Conservation (phyloP, 2,329 filamentous ascomycete genomes). For the Harringtonia aguacate region DNA sequence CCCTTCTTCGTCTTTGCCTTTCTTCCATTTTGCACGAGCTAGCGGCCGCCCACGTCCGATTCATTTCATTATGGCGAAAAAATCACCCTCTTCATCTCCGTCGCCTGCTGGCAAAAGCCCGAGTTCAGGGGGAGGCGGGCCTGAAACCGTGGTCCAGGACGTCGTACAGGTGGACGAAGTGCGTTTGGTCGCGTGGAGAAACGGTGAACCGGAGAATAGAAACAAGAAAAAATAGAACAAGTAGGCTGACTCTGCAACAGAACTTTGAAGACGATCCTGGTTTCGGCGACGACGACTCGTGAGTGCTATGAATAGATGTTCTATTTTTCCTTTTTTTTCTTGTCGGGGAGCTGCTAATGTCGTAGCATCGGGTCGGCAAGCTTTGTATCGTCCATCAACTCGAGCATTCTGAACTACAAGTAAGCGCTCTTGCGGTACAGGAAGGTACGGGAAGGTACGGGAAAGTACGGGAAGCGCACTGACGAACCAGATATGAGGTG, state of each 20-base stretch:
- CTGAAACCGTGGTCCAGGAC: too few species aligned
- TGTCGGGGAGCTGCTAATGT: not conserved
- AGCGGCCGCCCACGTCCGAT: too few species aligned
- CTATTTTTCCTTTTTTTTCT: not conserved
- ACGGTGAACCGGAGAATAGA: too few species aligned
- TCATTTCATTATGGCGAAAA: too few species aligned
- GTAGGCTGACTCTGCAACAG: not conserved
- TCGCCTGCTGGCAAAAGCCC: too few species aligned
- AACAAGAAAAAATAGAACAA: too few species aligned
- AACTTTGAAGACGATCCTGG: not conserved
- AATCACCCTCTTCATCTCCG: too few species aligned
- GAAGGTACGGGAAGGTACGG: not conserved
- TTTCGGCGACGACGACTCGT: not conserved
- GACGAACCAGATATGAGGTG: not conserved
- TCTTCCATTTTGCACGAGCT: too few species aligned
- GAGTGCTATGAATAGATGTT: not conserved
- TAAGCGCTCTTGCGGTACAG: not conserved
- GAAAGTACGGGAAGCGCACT: not conserved
- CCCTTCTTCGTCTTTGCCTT: too few species aligned
- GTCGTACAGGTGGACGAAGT: too few species aligned
- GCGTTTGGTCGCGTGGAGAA: too few species aligned
- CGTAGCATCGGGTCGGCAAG: not conserved
- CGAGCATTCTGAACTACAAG: conserved; percentile 1
- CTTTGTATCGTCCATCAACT: not conserved
- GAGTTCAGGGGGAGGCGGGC: too few species aligned